Percentiles rank a stretch among this genome's conserved stretches.
Conservation (phyloP, 2,329 filamentous ascomycete genomes). For the Colletotrichum tropicicola region DNA sequence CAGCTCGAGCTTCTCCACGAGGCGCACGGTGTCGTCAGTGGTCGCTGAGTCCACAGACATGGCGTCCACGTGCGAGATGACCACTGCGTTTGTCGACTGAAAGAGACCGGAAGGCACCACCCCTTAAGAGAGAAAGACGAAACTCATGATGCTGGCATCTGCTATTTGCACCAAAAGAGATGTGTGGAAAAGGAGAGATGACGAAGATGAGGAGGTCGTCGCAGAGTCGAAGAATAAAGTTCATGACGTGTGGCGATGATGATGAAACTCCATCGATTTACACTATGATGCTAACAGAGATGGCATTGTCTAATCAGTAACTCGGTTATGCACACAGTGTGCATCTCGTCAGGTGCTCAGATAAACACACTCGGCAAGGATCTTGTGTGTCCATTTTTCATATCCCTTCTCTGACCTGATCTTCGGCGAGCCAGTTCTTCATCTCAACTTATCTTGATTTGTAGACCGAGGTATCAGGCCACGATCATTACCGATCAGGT, state of each 20-base stretch:
- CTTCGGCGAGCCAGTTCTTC: too few species aligned
- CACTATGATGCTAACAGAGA: not conserved
- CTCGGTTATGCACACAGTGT: not conserved
- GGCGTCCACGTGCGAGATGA: not conserved
- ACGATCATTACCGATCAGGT: too few species aligned
- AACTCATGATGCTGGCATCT: not conserved
- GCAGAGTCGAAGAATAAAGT: not conserved
- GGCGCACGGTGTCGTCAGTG: conserved; percentile 1
- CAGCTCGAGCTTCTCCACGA: conserved; percentile 6
- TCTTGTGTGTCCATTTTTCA: not conserved
- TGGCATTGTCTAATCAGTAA: not conserved
- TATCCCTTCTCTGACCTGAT: too few species aligned
- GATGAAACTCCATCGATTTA: not conserved
- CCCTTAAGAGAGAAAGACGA: not conserved
- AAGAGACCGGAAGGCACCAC: not conserved
- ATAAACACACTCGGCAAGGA: not conserved
- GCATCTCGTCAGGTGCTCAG: not conserved
- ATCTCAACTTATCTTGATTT: too few species aligned
- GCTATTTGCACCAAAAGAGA: too few species aligned
- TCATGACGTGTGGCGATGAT: conserved; percentile 1
- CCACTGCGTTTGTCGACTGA: too few species aligned
- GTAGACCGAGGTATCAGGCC: too few species aligned
- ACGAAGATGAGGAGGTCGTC: not conserved
- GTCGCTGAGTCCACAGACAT: not conserved
- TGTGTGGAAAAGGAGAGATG: not conserved